A percentile compares a stretch with the other conserved stretches of the same genome.
These are phyloP conservation scores for Psilocybe subaeruginosa DNA, from an alignment of 768 basidiomycete species.

Conservation along the genomic window DNA sequence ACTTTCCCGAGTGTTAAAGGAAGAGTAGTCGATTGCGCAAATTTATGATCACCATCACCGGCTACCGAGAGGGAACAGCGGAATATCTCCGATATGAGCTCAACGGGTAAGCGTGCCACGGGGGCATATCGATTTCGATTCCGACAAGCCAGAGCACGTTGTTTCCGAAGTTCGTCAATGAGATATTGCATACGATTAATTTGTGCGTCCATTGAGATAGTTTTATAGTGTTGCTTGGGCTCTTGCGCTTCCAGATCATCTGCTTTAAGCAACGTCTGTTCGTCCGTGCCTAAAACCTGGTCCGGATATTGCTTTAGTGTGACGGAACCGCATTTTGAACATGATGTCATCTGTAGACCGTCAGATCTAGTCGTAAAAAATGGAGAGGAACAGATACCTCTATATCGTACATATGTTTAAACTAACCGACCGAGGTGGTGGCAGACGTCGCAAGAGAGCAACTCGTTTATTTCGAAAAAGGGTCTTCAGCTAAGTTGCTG, in stretches of 20 bases:
- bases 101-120: slow-evolving; percentile 6
- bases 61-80: neutral
- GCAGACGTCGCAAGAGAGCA: neutral
- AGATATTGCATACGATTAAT: slow-evolving; percentile 1
- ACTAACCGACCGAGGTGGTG: neutral
- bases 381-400: neutral
- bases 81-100: slow-evolving; percentile 9
- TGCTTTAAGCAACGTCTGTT: neutral
- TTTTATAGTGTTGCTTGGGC: neutral
- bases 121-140: slow-evolving; percentile 1
- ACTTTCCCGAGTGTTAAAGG: slow-evolving; percentile 5
- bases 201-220: slow-evolving; percentile 1
- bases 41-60: neutral
- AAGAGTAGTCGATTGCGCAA: neutral
- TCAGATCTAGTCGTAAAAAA: neutral
- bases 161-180: slow-evolving; percentile 1
- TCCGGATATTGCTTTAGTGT: neutral
- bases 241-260: neutral
- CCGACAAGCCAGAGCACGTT: neutral
- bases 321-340: neutral
- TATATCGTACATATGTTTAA: neutral
- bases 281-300: neutral
- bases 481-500: neutral
- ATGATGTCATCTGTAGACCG: neutral
- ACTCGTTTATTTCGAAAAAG: neutral